Evolutionary conservation across 1,284 basidiomycete genomes (phyloP).

Genomic region (Boletus mariae): DNA sequence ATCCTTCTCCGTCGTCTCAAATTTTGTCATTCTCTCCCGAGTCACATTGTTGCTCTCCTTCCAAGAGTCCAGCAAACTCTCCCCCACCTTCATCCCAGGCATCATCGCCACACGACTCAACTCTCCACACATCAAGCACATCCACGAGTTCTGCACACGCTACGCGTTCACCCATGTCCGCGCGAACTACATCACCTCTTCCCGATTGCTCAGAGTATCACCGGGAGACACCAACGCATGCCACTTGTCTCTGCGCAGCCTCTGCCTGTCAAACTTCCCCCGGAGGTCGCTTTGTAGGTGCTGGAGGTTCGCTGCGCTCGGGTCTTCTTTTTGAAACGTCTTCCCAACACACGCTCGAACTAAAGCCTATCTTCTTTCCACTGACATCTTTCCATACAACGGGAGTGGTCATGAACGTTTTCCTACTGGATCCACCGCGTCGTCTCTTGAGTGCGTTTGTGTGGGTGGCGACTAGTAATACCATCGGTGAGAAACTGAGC

Average conservation of each 20-base stretch:
- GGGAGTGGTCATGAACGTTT: constrained; percentile 72
- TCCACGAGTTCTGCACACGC: constrained; percentile 9
- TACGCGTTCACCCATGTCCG: constrained; percentile 25
- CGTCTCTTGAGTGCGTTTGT: constrained; percentile 65
- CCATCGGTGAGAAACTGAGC: constrained; percentile 24
- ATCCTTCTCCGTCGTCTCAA: constrained; percentile 21
- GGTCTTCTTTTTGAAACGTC: constrained; percentile 21
- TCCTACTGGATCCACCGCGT: constrained; percentile 62
- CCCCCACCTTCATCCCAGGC: constrained; percentile 25
- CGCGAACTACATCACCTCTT: constrained; percentile 20
- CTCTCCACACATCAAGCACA: constrained; percentile 11
- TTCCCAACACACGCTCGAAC: constrained; percentile 31
- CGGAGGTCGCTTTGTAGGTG: constrained; percentile 1
- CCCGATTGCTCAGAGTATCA: constrained; percentile 21
- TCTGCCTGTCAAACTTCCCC: constrained; percentile 11
- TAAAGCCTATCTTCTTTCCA: constrained; percentile 43
- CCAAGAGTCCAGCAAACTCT: constrained; percentile 29
- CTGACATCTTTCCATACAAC: constrained; percentile 59
- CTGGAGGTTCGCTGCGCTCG: constrained; percentile 10
- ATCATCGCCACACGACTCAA: constrained; percentile 30
- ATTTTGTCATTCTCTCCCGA: constrained; percentile 19
- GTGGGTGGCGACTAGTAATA: constrained; percentile 46
- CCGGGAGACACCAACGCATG: constrained; percentile 12
- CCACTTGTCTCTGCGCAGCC: constrained; percentile 1
- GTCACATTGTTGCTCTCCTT: constrained; percentile 11